Percentiles rank a stretch among this genome's conserved stretches.
phyloP scores from a whole-genome alignment of 2,329 filamentous ascomycete genomes.

The Elsinoe batatas region DNA sequence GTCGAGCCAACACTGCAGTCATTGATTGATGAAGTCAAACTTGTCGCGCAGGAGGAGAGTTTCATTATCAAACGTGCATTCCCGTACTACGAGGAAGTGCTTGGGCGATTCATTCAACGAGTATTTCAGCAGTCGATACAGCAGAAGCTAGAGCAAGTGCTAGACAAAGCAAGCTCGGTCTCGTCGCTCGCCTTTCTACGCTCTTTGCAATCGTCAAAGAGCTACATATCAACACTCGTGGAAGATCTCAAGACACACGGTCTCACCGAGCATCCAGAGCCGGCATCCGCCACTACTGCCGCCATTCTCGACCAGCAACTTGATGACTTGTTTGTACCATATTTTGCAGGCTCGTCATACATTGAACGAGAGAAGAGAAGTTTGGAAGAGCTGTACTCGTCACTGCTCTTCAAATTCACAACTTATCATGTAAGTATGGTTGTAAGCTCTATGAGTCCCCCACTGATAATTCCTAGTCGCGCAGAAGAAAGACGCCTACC shows the following conservation, averaged over 20 bases:
- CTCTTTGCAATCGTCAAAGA: slow-evolving; percentile 80
- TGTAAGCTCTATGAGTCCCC: not conserved
- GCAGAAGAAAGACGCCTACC: slow-evolving; percentile 76
- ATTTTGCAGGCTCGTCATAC: slow-evolving; percentile 55
- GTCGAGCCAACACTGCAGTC: slow-evolving; percentile 89
- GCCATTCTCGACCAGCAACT: slow-evolving; percentile 58
- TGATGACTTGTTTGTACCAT: slow-evolving; percentile 57
- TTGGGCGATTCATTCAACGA: slow-evolving; percentile 85
- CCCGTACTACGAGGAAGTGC: slow-evolving; percentile 87
- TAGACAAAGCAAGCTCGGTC: slow-evolving; percentile 86
- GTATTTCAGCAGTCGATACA: slow-evolving; percentile 98
- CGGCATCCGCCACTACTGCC: slow-evolving; percentile 75
- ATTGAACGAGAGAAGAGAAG: slow-evolving; percentile 56
- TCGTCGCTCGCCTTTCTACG: slow-evolving; percentile 87
- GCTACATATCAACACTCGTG: slow-evolving; percentile 76
- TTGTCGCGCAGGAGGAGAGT: slow-evolving; percentile 94
- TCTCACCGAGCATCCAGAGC: slow-evolving; percentile 87
- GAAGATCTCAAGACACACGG: slow-evolving; percentile 93
- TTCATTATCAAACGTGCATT: slow-evolving; percentile 95
- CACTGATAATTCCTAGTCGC: slow-evolving; percentile 35
- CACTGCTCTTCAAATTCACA: slow-evolving; percentile 89
- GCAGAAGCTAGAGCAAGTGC: slow-evolving; percentile 85
- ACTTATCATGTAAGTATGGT: slow-evolving; percentile 59
- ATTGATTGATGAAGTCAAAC: slow-evolving; percentile 83
- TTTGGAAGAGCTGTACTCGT: slow-evolving; percentile 76